Evolutionary conservation across 2,329 filamentous ascomycete species (phyloP).

Genomic region (Whalleya microplaca): DNA sequence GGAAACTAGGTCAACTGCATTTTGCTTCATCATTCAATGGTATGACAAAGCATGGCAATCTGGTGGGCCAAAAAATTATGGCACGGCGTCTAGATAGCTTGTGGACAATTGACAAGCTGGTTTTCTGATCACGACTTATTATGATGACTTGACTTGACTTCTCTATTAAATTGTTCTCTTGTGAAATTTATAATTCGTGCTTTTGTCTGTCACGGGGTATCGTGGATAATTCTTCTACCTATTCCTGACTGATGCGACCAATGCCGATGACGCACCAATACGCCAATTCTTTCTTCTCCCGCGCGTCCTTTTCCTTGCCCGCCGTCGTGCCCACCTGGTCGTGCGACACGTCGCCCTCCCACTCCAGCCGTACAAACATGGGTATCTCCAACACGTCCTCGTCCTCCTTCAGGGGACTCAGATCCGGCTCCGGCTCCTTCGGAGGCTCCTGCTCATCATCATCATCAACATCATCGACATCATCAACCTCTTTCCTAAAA

Average conservation of each 20-base stretch:
- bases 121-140: conserved; percentile 33
- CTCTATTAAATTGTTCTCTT: conserved; percentile 12
- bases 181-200: conserved; percentile 12
- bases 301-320: conserved; percentile 61
- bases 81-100: conserved; percentile 58
- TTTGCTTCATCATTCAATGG: conserved; percentile 29
- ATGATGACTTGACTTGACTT: no score
- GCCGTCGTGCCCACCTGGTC: conserved; percentile 64
- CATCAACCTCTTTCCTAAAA: conserved; percentile 35
- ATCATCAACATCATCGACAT: no score
- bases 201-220: conserved; percentile 46
- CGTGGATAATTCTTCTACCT: conserved; percentile 39
- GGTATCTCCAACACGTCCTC: conserved; percentile 83
- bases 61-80: conserved; percentile 43
- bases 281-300: conserved; percentile 83
- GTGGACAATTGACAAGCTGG: conserved; percentile 48
- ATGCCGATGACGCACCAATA: conserved; percentile 95
- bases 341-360: conserved; percentile 71
- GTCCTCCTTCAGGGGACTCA: conserved; percentile 57
- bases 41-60: conserved; percentile 36
- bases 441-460: no score
- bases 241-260: conserved; percentile 71
- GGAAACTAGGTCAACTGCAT: conserved; percentile 28
- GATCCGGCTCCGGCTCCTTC: conserved; percentile 45
- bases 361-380: conserved; percentile 90